Percentiles rank a stretch among this genome's conserved stretches.
These are phyloP conservation scores for Linum tenue DNA, from an alignment of 345 rosid species.

Conservation along the genomic window DNA sequence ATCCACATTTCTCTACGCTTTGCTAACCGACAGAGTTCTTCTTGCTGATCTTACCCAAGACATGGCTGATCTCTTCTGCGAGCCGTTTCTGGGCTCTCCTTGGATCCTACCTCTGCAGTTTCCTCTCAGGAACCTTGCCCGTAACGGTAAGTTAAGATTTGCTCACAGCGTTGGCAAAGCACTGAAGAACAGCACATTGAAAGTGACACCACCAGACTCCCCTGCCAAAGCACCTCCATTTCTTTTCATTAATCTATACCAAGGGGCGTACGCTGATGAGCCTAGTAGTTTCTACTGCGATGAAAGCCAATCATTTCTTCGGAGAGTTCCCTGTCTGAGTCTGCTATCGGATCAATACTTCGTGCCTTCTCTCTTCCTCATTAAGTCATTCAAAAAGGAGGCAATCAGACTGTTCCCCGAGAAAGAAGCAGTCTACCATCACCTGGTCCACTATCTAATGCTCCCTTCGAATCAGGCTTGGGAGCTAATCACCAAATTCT, in stretches of 20 bases:
- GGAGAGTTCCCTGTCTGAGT: not conserved
- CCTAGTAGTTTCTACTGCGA: conserved; percentile 9
- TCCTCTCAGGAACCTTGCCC: not conserved
- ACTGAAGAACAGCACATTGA: not conserved
- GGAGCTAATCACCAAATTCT: conserved; percentile 1
- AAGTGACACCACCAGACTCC: no score
- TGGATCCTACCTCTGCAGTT: conserved; percentile 15
- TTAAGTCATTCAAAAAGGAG: no score
- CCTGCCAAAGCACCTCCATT: no score
- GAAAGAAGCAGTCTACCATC: conserved; percentile 8
- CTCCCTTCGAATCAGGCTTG: conserved; percentile 16
- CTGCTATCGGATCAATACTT: no score
- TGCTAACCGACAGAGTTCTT: conserved; percentile 11
- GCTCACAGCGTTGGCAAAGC: conserved; percentile 5
- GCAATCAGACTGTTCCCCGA: conserved; percentile 8
- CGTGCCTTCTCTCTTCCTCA: no score
- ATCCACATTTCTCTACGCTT: no score
- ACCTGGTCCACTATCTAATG: not conserved
- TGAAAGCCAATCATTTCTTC: conserved; percentile 2
- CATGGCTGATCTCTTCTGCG: conserved; percentile 9
- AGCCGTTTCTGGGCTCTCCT: conserved; percentile 1
- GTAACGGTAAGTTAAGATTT: not conserved
- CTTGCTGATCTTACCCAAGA: conserved; percentile 10
- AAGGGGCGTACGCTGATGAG: not conserved
- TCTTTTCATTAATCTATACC: no score